Conservation (phyloP, 108 stramenopile species). For the Conticribra weissflogii region DNA sequence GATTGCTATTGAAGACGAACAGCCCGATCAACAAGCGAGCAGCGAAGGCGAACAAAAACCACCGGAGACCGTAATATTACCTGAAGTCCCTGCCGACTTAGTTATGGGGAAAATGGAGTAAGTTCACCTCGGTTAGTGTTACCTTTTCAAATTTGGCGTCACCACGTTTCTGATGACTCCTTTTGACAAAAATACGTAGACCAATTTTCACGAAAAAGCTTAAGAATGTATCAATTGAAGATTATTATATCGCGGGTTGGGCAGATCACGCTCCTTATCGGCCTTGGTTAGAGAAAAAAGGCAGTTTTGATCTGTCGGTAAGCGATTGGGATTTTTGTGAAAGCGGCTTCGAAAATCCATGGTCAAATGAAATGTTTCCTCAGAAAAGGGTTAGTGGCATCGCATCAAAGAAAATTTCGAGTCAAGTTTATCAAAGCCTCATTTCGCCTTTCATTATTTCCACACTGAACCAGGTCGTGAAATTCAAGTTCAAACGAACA, state of each 20-base stretch:
- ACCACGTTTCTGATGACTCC: too few species aligned
- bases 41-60: neutral
- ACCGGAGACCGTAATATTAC: conserved; percentile 5
- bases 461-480: conserved; percentile 31
- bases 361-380: conserved; percentile 62
- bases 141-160: too few species aligned
- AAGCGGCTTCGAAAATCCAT: conserved; percentile 51
- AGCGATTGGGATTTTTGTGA: conserved; percentile 66
- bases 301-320: conserved; percentile 65
- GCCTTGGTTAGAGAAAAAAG: conserved; percentile 68
- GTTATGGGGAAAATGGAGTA: conserved; percentile 65
- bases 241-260: conserved; percentile 71
- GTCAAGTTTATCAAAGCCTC: too few species aligned
- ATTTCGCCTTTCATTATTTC: neutral
- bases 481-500: conserved; percentile 75
- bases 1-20: neutral
- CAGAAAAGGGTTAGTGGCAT: conserved; percentile 46
- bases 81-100: conserved; percentile 59
- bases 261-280: conserved; percentile 71
- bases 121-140: too few species aligned
- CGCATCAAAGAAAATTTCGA: neutral
- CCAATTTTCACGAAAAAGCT: conserved; percentile 61
- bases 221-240: conserved; percentile 62
- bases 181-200: too few species aligned
- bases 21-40: neutral